Evolutionary conservation across 140 eudicot genomes (phyloP), one percentile per base, ranked within the genome.

Genomic region (Senecio squalidus): DNA sequence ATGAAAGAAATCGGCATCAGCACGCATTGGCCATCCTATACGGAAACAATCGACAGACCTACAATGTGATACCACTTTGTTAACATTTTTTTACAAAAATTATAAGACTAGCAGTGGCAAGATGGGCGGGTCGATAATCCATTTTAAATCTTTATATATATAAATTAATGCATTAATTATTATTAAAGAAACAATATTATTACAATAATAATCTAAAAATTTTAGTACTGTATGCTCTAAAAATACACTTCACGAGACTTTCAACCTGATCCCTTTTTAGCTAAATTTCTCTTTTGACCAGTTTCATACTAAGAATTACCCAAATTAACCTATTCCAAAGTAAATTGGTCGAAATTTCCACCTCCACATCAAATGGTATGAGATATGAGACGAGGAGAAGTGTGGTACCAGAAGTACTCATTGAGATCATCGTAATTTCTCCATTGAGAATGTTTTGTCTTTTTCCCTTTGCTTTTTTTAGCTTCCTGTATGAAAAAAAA

Each of bases 21-120:
- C 81, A 58, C 97, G 97, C 97, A 89, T 85, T 21, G 97, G 97
- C 97, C 97, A 89, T 18, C 97, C 89, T 23, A 89, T 59, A 34
- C 86, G 83, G 66, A 89, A 89, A 67, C 95, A 89, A 67, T 85
- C 86, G 44, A 76, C 76, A 22, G 97, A 89, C 97, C 97, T 89
- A 66, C 81, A 78, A 71, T 29, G 61, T 52, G 56, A 36, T 38
- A 49, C 41, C 49, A 69, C 58, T 46, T 33, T 9, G 10, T 33
- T 33, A 33, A 33, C 40, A 62, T 82, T 85, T 67, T 89, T 95
- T n/a, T n/a, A n/a, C n/a, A n/a, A n/a, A n/a, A n/a, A n/a, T n/a
- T n/a, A n/a, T n/a, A n/a, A n/a, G n/a, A n/a, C n/a, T n/a, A n/a
- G n/a, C n/a, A n/a, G n/a, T n/a, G n/a, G n/a, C n/a, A n/a, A n/a